phyloP scores from a whole-genome alignment of 75 land plant species.

The Selaginella moellendorffii region DNA sequence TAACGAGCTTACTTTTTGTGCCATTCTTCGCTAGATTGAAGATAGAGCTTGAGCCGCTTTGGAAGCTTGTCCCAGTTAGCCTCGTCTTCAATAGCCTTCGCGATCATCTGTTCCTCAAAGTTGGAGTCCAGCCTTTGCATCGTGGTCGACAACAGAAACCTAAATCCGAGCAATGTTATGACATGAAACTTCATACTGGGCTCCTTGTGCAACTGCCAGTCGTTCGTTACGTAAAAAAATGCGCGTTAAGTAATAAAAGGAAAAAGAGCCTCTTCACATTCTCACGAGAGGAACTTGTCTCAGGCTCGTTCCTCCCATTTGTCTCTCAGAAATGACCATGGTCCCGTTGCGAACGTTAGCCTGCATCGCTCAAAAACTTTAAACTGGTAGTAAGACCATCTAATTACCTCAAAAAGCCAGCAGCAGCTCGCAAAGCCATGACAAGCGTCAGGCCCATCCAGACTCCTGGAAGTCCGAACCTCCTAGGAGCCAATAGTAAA shows the following conservation, averaged over 20 bases:
- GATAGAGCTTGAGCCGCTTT: slow-evolving; percentile 67
- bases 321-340: slow-evolving; percentile 64
- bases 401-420: slow-evolving; percentile 64
- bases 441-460: slow-evolving; percentile 77
- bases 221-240: no score
- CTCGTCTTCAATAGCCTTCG: slow-evolving; percentile 75
- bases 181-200: neutral
- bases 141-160: neutral
- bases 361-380: slow-evolving; percentile 21
- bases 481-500: slow-evolving; percentile 44
- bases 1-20: slow-evolving; percentile 40
- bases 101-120: slow-evolving; percentile 73
- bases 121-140: slow-evolving; percentile 70
- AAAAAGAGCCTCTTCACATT: neutral
- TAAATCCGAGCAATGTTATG: neutral
- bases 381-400: neutral
- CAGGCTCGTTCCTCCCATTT: neutral
- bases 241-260: no score
- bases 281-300: neutral
- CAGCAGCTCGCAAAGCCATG: slow-evolving; percentile 62
- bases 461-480: slow-evolving; percentile 62
- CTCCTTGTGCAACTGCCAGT: no score
- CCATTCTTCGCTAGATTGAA: slow-evolving; percentile 83
- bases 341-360: slow-evolving; percentile 38
- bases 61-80: slow-evolving; percentile 80